Evolutionary conservation across 177 flowering plant genomes (phyloP).

Genomic region (Vitis hybrid): DNA sequence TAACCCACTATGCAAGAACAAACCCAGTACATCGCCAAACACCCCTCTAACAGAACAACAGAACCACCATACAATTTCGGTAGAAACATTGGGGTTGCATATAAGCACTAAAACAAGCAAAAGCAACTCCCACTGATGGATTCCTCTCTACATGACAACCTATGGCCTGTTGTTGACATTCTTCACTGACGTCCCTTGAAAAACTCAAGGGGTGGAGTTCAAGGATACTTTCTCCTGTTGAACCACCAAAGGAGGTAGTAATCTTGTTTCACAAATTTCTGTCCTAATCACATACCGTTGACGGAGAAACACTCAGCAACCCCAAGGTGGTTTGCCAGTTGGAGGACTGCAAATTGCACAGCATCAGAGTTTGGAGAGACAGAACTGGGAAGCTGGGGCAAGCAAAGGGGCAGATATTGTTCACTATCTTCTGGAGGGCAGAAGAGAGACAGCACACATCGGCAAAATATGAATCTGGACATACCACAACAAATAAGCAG

Average conservation of each 20-base stretch:
- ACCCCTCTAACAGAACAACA: neutral
- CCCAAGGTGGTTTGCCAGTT: constrained; percentile 60
- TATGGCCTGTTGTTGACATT: neutral
- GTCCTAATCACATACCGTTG: constrained; percentile 9
- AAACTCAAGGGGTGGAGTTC: neutral
- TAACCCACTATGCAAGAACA: constrained; percentile 1
- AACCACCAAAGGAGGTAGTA: constrained; percentile 3
- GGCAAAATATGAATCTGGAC: constrained; percentile 86
- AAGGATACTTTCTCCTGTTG: neutral
- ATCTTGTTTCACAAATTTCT: neutral
- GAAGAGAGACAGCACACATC: constrained; percentile 62
- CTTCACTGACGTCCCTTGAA: neutral
- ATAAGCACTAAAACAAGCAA: constrained; percentile 13
- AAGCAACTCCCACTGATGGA: constrained; percentile 8
- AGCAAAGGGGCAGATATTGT: constrained; percentile 64
- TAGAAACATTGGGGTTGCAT: constrained; percentile 5
- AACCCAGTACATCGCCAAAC: constrained; percentile 7
- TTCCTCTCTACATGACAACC: neutral
- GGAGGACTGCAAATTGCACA: constrained; percentile 45
- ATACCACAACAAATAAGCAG: neutral
- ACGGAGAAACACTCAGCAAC: constrained; percentile 56
- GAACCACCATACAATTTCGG: constrained; percentile 4
- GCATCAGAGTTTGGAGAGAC: constrained; percentile 56
- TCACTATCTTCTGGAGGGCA: constrained; percentile 42
- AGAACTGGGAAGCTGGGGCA: constrained; percentile 69